Conservation (phyloP, 768 basidiomycete species). For the Leucosporidium scottii region DNA sequence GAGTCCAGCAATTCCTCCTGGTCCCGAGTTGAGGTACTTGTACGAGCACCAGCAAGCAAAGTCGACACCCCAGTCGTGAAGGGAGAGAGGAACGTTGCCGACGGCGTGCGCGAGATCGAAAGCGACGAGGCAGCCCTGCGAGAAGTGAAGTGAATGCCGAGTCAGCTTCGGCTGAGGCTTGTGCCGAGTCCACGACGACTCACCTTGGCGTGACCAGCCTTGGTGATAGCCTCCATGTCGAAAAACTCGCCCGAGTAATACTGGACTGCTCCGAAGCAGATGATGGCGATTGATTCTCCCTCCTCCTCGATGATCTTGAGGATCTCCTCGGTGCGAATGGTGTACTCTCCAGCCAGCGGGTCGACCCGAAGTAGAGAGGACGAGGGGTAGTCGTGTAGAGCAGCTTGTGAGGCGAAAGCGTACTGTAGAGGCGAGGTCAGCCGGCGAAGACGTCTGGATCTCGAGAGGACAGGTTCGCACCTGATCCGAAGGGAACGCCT, state of each 20-base stretch:
- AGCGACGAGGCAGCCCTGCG: constrained; percentile 82
- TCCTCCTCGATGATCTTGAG: constrained; percentile 63
- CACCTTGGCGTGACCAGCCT: constrained; percentile 76
- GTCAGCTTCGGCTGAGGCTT: background rate
- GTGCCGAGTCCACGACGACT: constrained; percentile 14
- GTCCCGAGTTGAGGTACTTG: constrained; percentile 91
- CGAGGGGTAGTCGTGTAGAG: constrained; percentile 69
- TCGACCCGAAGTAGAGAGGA: constrained; percentile 66
- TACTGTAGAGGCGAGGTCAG: constrained; percentile 55
- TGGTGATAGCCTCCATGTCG: constrained; percentile 75
- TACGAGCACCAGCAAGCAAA: constrained; percentile 99
- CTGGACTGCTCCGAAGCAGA: constrained; percentile 88
- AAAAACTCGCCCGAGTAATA: constrained; percentile 97
- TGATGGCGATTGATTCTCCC: constrained; percentile 72
- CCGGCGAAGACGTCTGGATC: background rate
- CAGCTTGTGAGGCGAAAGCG: constrained; percentile 87
- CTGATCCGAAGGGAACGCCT: constrained; percentile 94
- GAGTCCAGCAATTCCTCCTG: constrained; percentile 89
- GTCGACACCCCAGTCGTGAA: constrained; percentile 92
- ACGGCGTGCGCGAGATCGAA: constrained; percentile 95
- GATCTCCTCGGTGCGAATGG: constrained; percentile 82
- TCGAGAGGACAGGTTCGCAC: constrained; percentile 46
- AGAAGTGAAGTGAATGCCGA: constrained; percentile 1
- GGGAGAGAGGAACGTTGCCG: constrained; percentile 79
- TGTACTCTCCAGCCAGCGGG: constrained; percentile 76